A percentile compares a stretch with the other conserved stretches of the same genome.
phyloP scores from a whole-genome alignment of 2,329 filamentous ascomycete species.

The Sodiomyces alkalinus region DNA sequence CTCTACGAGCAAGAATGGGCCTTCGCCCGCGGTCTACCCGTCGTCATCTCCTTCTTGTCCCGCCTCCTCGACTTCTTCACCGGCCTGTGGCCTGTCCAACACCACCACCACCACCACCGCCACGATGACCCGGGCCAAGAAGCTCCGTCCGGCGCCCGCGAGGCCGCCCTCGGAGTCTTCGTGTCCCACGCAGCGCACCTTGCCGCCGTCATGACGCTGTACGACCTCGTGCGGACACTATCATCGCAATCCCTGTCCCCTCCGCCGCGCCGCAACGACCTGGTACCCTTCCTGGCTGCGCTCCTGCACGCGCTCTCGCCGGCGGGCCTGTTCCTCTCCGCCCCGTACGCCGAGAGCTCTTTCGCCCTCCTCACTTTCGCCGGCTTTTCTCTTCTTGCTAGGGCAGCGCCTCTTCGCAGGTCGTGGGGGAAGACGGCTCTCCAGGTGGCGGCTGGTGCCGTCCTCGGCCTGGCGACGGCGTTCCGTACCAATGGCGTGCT shows the following conservation, averaged over 20 bases:
- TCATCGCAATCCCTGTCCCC: constrained; percentile 13
- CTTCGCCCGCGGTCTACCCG: constrained; percentile 42
- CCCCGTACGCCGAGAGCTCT: constrained; percentile 68
- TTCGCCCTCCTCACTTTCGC: constrained; percentile 66
- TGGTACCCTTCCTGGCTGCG: constrained; percentile 56
- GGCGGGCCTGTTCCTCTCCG: constrained; percentile 76
- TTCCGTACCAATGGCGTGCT: constrained; percentile 80
- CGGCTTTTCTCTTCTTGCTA: constrained; percentile 56
- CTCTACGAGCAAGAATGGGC: constrained; percentile 77
- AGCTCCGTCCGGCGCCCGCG: constrained; percentile 13
- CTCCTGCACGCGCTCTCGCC: constrained; percentile 72
- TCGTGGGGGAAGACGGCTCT: constrained; percentile 25
- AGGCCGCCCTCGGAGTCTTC: constrained; percentile 42
- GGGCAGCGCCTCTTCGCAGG: constrained; percentile 23
- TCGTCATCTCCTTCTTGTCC: constrained; percentile 21
- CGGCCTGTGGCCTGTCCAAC: constrained; percentile 9
- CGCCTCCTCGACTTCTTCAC: constrained; percentile 12
- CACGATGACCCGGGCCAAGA: too few species aligned
- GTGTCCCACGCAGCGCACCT: constrained; percentile 66
- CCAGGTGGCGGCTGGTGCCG: constrained; percentile 45
- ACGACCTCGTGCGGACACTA: constrained; percentile 45
- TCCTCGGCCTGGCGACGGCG: constrained; percentile 57
- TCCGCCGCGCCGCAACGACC: constrained; percentile 19
- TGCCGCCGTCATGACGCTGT: constrained; percentile 57
- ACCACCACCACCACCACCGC: too few species aligned